Percentiles rank a stretch among this genome's conserved stretches.
Evolutionary conservation across 805 yeast species (phyloP).

Genomic region (Nakazawaea laoshanensis): DNA sequence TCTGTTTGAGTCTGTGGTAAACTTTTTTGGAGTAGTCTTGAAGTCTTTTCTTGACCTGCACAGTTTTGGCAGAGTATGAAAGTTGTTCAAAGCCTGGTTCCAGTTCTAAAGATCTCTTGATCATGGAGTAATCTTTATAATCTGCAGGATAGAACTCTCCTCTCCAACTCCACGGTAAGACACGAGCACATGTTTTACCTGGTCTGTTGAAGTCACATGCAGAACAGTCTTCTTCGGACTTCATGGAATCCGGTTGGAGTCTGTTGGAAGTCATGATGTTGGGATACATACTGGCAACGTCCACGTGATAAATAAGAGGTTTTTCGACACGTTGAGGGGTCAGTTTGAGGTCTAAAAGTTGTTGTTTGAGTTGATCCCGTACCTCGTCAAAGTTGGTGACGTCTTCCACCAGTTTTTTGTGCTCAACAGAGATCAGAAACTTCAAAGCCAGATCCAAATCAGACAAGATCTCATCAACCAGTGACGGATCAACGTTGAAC

Average conservation of each 20-base stretch:
- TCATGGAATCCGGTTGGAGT: constrained; percentile 96
- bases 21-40: constrained; percentile 81
- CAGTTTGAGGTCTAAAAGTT: constrained; percentile 49
- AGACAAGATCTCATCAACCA: constrained; percentile 66
- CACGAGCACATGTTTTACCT: constrained; percentile 86
- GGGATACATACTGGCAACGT: constrained; percentile 99
- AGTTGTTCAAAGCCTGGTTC: constrained; percentile 82
- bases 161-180: constrained; percentile 96
- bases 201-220: constrained; percentile 96
- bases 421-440: constrained; percentile 81
- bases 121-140: constrained; percentile 85
- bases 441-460: constrained; percentile 72
- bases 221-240: constrained; percentile 90
- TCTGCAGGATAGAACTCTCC: constrained; percentile 93
- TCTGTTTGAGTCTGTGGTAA: constrained; percentile 70
- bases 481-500: constrained; percentile 74
- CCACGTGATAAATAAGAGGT: constrained; percentile 93
- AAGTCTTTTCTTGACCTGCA: constrained; percentile 64
- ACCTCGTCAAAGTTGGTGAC: constrained; percentile 77
- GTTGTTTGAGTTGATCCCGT: constrained; percentile 42
- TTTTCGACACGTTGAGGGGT: constrained; percentile 61
- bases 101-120: constrained; percentile 70
- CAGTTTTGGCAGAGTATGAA: constrained; percentile 68
- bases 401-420: constrained; percentile 61
- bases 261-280: constrained; percentile 97